phyloP scores from a whole-genome alignment of 768 basidiomycete genomes.

The Cyclocybe cylindracea region DNA sequence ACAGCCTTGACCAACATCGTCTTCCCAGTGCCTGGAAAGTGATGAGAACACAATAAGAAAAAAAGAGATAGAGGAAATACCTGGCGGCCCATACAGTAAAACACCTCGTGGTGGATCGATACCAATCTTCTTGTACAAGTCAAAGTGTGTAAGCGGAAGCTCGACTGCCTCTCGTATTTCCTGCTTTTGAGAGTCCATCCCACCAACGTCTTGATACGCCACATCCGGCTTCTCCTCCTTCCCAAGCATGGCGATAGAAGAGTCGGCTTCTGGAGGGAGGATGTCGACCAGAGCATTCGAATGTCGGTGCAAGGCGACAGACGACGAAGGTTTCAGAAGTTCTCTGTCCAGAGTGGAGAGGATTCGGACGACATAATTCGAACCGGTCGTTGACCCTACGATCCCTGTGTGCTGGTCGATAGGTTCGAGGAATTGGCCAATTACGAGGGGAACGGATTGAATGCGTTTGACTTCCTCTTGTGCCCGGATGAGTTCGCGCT shows the following conservation, averaged over 20 bases:
- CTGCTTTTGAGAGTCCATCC: conserved; percentile 97
- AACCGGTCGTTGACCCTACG: conserved; percentile 96
- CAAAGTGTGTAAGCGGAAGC: conserved; percentile 93
- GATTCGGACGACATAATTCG: conserved; percentile 97
- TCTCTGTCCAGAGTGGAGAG: conserved; percentile 96
- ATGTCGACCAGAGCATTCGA: conserved; percentile 99
- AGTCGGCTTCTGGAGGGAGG: conserved; percentile 97
- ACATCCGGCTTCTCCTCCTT: conserved; percentile 96
- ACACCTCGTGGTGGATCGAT: conserved; percentile 99
- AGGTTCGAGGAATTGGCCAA: conserved; percentile 98
- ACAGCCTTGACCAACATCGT: conserved; percentile 99
- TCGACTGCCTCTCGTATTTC: conserved; percentile 99
- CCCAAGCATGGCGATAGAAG: conserved; percentile 92
- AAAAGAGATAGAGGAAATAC: conserved; percentile 38
- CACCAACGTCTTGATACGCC: conserved; percentile 91
- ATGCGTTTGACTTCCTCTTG: conserved; percentile 99
- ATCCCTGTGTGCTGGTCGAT: conserved; percentile 98
- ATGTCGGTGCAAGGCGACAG: conserved; percentile 98
- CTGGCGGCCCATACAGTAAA: conserved; percentile 94
- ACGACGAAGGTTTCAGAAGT: conserved; percentile 94
- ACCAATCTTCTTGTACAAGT: conserved; percentile 98
- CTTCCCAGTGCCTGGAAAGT: conserved; percentile 83
- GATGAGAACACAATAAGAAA: neutral
- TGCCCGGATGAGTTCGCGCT: conserved; percentile 96
- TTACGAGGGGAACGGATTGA: conserved; percentile 97